A percentile compares a stretch with the other conserved stretches of the same genome.
Evolutionary conservation across 2,329 filamentous ascomycete genomes (phyloP).

Genomic region (Epichloe uncinata): DNA sequence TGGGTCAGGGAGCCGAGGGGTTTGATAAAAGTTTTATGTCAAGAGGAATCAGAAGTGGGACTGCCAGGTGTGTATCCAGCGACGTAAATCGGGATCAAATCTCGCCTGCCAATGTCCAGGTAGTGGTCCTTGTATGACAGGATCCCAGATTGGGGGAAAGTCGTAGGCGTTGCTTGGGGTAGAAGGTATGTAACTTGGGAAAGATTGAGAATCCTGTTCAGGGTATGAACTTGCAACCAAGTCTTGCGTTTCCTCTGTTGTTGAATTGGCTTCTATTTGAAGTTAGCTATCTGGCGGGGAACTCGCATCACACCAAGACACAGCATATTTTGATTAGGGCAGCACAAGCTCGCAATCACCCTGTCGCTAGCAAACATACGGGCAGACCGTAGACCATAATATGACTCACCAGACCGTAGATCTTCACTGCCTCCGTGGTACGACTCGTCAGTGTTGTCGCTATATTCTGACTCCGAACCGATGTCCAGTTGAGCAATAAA

Average conservation of each 20-base stretch:
- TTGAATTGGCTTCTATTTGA: background rate
- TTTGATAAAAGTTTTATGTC: background rate
- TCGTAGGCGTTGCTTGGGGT: constrained; percentile 1
- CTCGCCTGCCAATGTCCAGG: constrained; percentile 23
- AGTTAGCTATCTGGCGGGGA: background rate
- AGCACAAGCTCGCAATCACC: background rate
- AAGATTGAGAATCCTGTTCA: background rate
- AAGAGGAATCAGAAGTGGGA: constrained; percentile 11
- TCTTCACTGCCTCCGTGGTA: constrained; percentile 4
- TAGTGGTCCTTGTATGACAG: constrained; percentile 16
- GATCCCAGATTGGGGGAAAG: constrained; percentile 16
- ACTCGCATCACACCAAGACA: background rate
- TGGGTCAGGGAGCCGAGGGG: background rate
- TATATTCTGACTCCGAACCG: constrained; percentile 15
- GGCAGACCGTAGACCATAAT: background rate
- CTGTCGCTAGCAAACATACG: constrained; percentile 3
- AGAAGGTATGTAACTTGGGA: background rate
- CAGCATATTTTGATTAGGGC: background rate
- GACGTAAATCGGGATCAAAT: constrained; percentile 15
- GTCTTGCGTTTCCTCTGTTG: constrained; percentile 1
- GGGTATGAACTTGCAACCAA: constrained; percentile 1
- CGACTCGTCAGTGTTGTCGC: constrained; percentile 5
- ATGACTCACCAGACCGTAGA: constrained; percentile 2
- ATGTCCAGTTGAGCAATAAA: constrained; percentile 22
- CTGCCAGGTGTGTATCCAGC: constrained; percentile 26